These are phyloP conservation scores for Carnegiea gigantea DNA, from an alignment of 179 eudicot genomes.

Conservation along the genomic window DNA sequence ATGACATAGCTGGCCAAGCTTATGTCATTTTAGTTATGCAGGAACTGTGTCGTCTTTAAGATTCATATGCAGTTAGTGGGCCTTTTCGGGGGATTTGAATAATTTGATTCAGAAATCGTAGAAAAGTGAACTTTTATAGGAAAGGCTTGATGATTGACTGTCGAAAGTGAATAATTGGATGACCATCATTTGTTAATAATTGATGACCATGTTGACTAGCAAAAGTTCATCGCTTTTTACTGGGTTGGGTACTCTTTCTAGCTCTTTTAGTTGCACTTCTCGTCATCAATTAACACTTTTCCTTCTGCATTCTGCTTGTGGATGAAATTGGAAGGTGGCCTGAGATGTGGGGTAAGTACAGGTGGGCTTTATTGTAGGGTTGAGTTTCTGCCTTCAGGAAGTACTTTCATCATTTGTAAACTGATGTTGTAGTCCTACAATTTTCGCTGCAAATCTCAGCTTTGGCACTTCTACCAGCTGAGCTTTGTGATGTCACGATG, in stretches of 20 bases:
- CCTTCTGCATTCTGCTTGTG: neutral
- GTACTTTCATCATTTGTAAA: neutral
- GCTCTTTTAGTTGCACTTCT: neutral
- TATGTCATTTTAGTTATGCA: neutral
- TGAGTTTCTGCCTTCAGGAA: neutral
- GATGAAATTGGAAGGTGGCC: neutral
- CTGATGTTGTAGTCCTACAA: neutral
- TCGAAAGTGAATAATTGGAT: slow-evolving; percentile 9
- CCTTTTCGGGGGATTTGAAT: neutral
- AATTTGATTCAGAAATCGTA: neutral
- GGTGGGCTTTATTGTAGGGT: neutral
- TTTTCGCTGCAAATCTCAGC: neutral
- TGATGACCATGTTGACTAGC: slow-evolving; percentile 5
- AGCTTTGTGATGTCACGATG: neutral
- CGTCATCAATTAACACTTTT: neutral
- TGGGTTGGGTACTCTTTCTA: neutral
- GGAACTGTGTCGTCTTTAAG: neutral
- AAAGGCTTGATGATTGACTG: neutral
- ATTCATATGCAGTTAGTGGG: neutral
- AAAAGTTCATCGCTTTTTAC: slow-evolving; percentile 2
- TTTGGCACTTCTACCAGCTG: neutral
- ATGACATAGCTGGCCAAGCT: neutral
- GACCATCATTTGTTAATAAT: neutral
- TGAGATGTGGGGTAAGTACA: neutral
- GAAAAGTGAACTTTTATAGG: neutral